These are phyloP conservation scores for Aureoboletus auriporus DNA, from an alignment of 768 basidiomycete genomes.

Conservation along the genomic window DNA sequence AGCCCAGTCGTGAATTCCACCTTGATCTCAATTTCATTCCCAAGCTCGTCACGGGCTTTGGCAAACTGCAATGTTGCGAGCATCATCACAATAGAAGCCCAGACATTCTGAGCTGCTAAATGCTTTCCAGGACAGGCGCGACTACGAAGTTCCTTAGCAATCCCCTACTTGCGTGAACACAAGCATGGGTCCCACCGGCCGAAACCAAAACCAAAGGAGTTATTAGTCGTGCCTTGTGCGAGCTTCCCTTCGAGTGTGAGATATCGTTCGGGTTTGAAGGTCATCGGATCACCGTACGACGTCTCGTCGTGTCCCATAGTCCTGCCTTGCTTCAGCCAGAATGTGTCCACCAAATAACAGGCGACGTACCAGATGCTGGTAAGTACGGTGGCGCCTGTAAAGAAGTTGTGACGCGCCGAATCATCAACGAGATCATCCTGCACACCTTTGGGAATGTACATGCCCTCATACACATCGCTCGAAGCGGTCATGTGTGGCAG, in stretches of 20 bases:
- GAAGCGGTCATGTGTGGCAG: constrained; percentile 20
- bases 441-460: constrained; percentile 29
- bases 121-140: constrained; percentile 33
- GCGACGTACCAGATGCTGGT: constrained; percentile 23
- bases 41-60: constrained; percentile 25
- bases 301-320: constrained; percentile 47
- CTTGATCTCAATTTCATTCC: constrained; percentile 26
- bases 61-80: constrained; percentile 27
- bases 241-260: constrained; percentile 26
- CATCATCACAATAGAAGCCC: constrained; percentile 28
- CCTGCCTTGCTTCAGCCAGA: constrained; percentile 24
- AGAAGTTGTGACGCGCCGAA: background rate
- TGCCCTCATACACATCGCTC: constrained; percentile 27
- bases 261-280: constrained; percentile 56
- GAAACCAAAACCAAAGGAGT: constrained; percentile 24
- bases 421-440: background rate
- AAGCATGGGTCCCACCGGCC: constrained; percentile 19
- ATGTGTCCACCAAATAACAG: background rate
- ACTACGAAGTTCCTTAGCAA: constrained; percentile 8
- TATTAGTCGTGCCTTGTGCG: background rate
- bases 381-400: constrained; percentile 18
- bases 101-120: constrained; percentile 31
- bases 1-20: constrained; percentile 22
- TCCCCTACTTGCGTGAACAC: background rate
- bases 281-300: constrained; percentile 48